A percentile compares a stretch with the other conserved stretches of the same genome.
phyloP scores from a whole-genome alignment of 1,284 basidiomycete species.

The Melampsora larici-populina region DNA sequence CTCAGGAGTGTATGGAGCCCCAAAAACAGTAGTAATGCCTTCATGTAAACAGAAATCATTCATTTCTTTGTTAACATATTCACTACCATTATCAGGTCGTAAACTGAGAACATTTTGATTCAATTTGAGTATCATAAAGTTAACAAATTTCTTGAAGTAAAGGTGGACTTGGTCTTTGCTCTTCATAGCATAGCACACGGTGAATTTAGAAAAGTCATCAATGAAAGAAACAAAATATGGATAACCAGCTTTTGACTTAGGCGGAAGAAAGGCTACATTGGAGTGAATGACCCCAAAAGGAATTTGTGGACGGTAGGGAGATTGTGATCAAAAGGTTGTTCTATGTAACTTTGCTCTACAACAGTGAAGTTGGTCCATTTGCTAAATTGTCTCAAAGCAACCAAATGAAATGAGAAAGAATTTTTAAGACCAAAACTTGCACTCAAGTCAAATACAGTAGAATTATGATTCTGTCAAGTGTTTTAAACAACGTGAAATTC shows the following conservation, averaged over 20 bases:
- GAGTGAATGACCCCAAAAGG: slow-evolving; percentile 8
- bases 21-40: not conserved
- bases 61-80: not conserved
- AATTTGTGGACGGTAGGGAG: not conserved
- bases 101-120: not conserved
- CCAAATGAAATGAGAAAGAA: too few species aligned
- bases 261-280: not conserved
- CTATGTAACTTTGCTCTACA: slow-evolving; percentile 1
- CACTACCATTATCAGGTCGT: slow-evolving; percentile 14
- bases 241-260: not conserved
- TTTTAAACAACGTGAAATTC: too few species aligned
- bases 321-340: not conserved
- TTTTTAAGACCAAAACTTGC: too few species aligned
- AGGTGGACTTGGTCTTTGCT: not conserved
- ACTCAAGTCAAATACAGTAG: too few species aligned
- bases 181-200: slow-evolving; percentile 1
- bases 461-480: too few species aligned
- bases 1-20: slow-evolving; percentile 21
- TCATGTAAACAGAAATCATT: not conserved
- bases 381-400: too few species aligned
- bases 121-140: not conserved
- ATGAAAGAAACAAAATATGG: slow-evolving; percentile 24
- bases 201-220: slow-evolving; percentile 21
- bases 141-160: slow-evolving; percentile 51
- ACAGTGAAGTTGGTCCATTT: too few species aligned